Conservation (phyloP, 306 rosid species). For the Betula pendula region DNA sequence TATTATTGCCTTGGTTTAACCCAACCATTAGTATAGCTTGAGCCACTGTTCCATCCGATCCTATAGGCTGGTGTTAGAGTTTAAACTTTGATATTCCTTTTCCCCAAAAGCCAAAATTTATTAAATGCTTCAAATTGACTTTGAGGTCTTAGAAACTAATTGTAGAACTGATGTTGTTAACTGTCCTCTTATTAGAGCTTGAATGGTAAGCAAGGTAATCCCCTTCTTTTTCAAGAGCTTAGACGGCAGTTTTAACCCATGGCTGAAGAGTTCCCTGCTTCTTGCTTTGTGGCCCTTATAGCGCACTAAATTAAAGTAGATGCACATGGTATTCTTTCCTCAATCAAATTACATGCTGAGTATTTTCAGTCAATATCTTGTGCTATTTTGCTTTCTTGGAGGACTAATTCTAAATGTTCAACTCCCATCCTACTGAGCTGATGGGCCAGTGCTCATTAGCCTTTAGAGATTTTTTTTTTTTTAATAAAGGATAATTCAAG, state of each 20-base stretch:
- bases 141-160: background rate
- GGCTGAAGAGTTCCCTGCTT: background rate
- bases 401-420: too few species aligned
- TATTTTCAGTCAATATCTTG: background rate
- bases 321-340: background rate
- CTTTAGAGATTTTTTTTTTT: too few species aligned
- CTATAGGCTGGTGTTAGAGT: background rate
- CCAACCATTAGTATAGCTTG: background rate
- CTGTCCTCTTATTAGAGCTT: background rate
- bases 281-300: too few species aligned
- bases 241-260: background rate
- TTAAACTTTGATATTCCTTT: background rate
- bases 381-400: conserved; percentile 4
- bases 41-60: background rate
- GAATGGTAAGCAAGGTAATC: background rate
- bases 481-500: too few species aligned
- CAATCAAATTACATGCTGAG: background rate
- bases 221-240: too few species aligned
- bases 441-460: too few species aligned
- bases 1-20: background rate
- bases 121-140: background rate
- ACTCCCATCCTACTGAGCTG: too few species aligned
- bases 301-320: too few species aligned
- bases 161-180: background rate
- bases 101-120: background rate